Evolutionary conservation across 495 filamentous ascomycete genomes (phyloP).

Genomic region (Sordaria brevicollis): DNA sequence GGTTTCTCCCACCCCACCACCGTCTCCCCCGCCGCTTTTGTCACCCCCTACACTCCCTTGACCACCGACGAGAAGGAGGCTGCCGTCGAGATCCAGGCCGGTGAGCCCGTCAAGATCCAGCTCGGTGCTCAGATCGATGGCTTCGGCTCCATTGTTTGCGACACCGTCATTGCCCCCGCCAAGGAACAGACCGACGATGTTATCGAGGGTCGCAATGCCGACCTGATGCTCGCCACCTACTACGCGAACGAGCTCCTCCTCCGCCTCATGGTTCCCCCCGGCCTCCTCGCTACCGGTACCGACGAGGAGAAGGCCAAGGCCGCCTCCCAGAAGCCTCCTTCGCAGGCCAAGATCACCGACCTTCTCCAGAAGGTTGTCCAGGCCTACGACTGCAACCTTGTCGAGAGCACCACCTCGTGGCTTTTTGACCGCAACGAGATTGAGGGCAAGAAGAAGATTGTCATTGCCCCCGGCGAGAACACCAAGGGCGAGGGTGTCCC

Average conservation of each 20-base stretch:
- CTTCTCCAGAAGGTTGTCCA: slow-evolving; percentile 87
- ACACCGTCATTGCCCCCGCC: slow-evolving; percentile 65
- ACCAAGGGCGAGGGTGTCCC: slow-evolving; percentile 86
- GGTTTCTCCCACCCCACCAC: slow-evolving; percentile 92
- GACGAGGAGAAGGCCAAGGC: slow-evolving; percentile 95
- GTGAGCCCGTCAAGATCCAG: slow-evolving; percentile 88
- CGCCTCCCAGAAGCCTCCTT: slow-evolving; percentile 63
- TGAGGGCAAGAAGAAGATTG: slow-evolving; percentile 97
- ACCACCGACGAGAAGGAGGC: slow-evolving; percentile 78
- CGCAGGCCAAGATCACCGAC: slow-evolving; percentile 73
- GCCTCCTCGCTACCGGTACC: slow-evolving; percentile 67
- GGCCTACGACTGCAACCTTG: slow-evolving; percentile 80
- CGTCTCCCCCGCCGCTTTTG: slow-evolving; percentile 84
- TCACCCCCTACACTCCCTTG: slow-evolving; percentile 94
- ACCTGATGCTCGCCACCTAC: slow-evolving; percentile 82
- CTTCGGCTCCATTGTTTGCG: slow-evolving; percentile 91
- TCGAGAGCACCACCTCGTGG: slow-evolving; percentile 97
- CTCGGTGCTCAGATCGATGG: slow-evolving; percentile 97
- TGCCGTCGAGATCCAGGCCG: slow-evolving; percentile 61
- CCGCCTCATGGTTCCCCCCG: slow-evolving; percentile 80
- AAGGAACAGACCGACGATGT: slow-evolving; percentile 47
- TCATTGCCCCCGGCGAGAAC: slow-evolving; percentile 73
- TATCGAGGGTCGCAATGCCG: slow-evolving; percentile 63
- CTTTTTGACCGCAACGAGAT: slow-evolving; percentile 93
- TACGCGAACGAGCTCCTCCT: slow-evolving; percentile 94